Evolutionary conservation across 768 basidiomycete species (phyloP).

Genomic region (Suillus occidentalis): DNA sequence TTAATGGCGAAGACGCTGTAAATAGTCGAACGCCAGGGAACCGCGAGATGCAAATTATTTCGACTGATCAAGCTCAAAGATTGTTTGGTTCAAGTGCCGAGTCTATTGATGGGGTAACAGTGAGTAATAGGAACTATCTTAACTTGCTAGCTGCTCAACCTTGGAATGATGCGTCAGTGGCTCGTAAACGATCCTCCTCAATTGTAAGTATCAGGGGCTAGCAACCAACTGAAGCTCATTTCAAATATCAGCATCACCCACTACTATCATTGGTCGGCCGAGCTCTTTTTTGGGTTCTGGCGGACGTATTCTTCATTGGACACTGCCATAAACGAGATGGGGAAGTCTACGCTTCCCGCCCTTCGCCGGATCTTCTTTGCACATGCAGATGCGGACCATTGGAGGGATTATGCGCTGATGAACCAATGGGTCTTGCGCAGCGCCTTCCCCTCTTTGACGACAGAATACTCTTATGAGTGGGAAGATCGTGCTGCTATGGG

Average conservation of each 20-base stretch:
- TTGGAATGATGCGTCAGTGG: constrained; percentile 44
- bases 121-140: constrained; percentile 31
- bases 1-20: constrained; percentile 54
- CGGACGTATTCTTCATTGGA: constrained; percentile 85
- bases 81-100: constrained; percentile 76
- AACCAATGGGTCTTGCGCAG: constrained; percentile 84
- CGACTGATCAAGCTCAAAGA: constrained; percentile 58
- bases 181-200: constrained; percentile 84
- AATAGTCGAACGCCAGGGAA: constrained; percentile 69
- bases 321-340: constrained; percentile 59
- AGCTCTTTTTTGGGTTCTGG: constrained; percentile 92
- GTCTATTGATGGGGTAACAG: constrained; percentile 75
- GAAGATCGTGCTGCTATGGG: constrained; percentile 71
- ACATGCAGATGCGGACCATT: constrained; percentile 70
- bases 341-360: constrained; percentile 70
- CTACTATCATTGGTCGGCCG: constrained; percentile 93
- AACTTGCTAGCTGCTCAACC: constrained; percentile 1
- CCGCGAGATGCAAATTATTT: constrained; percentile 76
- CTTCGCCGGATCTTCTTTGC: constrained; percentile 76
- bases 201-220: constrained; percentile 52
- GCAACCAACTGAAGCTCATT: not conserved
- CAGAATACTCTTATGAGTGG: constrained; percentile 87
- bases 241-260: constrained; percentile 65
- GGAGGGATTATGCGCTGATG: constrained; percentile 92
- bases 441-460: constrained; percentile 75